Conservation (phyloP, 2,329 filamentous ascomycete species). For the Berkeleyomyces rouxiae region DNA sequence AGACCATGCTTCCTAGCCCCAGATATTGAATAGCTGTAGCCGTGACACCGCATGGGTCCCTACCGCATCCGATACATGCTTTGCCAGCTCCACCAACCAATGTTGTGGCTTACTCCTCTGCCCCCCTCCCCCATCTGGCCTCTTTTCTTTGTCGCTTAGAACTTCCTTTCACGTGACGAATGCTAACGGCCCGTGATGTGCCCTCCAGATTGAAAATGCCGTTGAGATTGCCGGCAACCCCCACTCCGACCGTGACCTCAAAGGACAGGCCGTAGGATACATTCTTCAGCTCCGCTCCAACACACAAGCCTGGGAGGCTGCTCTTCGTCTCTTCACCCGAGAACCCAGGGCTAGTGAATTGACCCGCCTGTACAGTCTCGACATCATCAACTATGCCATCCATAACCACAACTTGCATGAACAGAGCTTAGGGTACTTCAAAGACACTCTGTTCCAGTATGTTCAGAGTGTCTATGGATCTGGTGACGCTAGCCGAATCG, state of each 20-base stretch:
- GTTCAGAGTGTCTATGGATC: conserved; percentile 57
- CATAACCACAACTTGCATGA: conserved; percentile 62
- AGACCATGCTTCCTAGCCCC: neutral
- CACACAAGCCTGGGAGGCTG: conserved; percentile 78
- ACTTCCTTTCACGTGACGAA: conserved; percentile 16
- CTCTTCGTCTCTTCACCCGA: conserved; percentile 70
- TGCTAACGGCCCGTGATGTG: neutral
- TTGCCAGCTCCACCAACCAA: neutral
- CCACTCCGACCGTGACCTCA: conserved; percentile 54
- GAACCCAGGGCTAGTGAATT: conserved; percentile 62
- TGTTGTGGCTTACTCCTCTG: neutral
- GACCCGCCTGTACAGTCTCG: conserved; percentile 74
- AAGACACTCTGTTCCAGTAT: conserved; percentile 68
- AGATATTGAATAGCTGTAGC: no score
- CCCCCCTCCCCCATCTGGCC: neutral
- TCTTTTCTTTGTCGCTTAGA: neutral
- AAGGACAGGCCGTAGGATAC: conserved; percentile 69
- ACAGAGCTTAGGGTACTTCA: conserved; percentile 57
- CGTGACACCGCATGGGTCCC: neutral
- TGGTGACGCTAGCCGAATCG: conserved; percentile 38
- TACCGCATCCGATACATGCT: neutral
- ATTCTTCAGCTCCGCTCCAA: conserved; percentile 64
- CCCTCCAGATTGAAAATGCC: conserved; percentile 67
- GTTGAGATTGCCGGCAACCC: conserved; percentile 88
- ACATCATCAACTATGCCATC: conserved; percentile 84